A percentile compares a stretch with the other conserved stretches of the same genome.
Evolutionary conservation across 352 stramenopile species (phyloP).

Genomic region (Phytopythium sindhum): DNA sequence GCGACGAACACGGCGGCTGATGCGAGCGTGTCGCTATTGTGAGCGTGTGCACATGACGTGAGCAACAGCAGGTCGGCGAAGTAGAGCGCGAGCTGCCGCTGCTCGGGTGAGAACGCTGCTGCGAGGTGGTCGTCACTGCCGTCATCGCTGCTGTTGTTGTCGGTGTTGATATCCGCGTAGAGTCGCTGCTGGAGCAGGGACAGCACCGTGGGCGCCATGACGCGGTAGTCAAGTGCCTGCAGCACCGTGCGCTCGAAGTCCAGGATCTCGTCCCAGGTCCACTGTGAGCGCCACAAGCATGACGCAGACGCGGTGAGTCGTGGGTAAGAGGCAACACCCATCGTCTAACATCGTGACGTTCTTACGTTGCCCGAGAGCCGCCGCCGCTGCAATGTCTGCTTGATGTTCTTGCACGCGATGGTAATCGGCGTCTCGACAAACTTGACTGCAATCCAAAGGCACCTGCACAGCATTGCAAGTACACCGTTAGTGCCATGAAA

Average conservation of each 20-base stretch:
- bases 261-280: slow-evolving; percentile 65
- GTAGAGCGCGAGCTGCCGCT: slow-evolving; percentile 54
- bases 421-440: slow-evolving; percentile 61
- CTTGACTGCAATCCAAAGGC: slow-evolving; percentile 71
- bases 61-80: slow-evolving; percentile 58
- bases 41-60: slow-evolving; percentile 35
- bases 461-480: slow-evolving; percentile 18
- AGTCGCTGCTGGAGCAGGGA: slow-evolving; percentile 40
- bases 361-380: slow-evolving; percentile 60
- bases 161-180: slow-evolving; percentile 8
- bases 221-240: slow-evolving; percentile 40
- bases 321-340: neutral
- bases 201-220: slow-evolving; percentile 51
- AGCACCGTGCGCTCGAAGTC: slow-evolving; percentile 42
- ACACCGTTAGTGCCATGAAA: neutral
- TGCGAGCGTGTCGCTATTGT: slow-evolving; percentile 42
- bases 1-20: slow-evolving; percentile 62
- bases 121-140: too few relatives aligned
- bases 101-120: slow-evolving; percentile 14
- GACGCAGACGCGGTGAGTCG: neutral
- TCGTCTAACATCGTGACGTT: neutral
- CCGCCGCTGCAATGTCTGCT: slow-evolving; percentile 55
- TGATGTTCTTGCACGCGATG: slow-evolving; percentile 55
- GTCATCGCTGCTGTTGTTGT: neutral
- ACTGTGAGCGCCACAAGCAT: slow-evolving; percentile 20